Evolutionary conservation across 768 basidiomycete species (phyloP), one percentile per base, ranked within the genome.

Genomic region (Kwoniella dendrophila): DNA sequence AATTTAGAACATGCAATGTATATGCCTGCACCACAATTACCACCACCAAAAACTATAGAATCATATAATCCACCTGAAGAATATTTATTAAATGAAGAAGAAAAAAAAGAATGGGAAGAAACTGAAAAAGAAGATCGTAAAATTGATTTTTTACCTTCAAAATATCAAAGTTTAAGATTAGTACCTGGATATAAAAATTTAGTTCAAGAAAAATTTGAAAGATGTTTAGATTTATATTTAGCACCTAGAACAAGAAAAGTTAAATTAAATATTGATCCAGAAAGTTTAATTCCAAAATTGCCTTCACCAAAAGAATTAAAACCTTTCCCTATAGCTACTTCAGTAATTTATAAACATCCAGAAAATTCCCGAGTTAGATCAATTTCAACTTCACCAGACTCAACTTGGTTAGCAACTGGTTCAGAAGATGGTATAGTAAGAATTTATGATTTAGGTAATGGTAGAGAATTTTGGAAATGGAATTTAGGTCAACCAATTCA

Each of bases 41-140:
- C 85, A 16, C 86, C 96, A 1, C 96, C 96, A 2, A 90, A 87
- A 12, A 89, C 97, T 68, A 86, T 88, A n/a, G 94, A 98, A 80
- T 98, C 95, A 0, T 99, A 98, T 79, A 99, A 99, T 76, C 96
- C 96, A 32, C 96, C 96, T 5, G 91, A 88, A 72, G 96, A 99
- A 81, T 97, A 98, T 78, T 84, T 99, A 7, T 91, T 90, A 4
- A 88, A 89, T 0, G 86, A 87, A 52, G 84, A 85, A 64, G 95
- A 97, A 78, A 86, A 85, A 58, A 84, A 86, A 65, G 85, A 86
- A 72, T 97, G 92, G 90, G 87, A 92, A 71, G 85, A 82, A 36
- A 83, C 83, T 36, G 93, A 96, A 59, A 85, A 87, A 55, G 92
- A 94, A 78, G 93, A 98, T 75, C 85, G 93, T 66, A 89, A 93